Percentiles rank a stretch among this genome's conserved stretches.
Conservation (phyloP, 2,329 filamentous ascomycete genomes). For the Nemania bipapillata region DNA sequence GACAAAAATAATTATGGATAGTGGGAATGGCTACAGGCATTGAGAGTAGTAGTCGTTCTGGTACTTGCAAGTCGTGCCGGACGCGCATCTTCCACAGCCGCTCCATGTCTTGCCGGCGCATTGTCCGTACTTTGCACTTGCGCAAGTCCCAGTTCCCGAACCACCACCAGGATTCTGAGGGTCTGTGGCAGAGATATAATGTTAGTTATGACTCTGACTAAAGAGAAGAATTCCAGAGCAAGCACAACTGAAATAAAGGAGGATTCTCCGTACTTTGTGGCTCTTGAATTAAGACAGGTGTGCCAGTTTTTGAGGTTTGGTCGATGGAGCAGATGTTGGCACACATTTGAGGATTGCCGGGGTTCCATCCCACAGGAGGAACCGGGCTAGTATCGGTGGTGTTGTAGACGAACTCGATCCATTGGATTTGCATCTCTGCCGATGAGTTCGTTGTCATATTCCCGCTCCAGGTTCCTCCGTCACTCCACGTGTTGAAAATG, state of each 20-base stretch:
- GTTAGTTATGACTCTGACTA: conserved; percentile 9
- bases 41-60: conserved; percentile 50
- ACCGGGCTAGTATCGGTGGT: conserved; percentile 44
- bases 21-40: conserved; percentile 38
- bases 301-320: conserved; percentile 52
- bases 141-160: conserved; percentile 33
- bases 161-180: conserved; percentile 26
- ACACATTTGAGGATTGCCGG: conserved; percentile 40
- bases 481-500: conserved; percentile 64
- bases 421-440: conserved; percentile 63
- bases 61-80: conserved; percentile 45
- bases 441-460: conserved; percentile 53
- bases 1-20: neutral
- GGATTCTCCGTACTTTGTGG: conserved; percentile 20
- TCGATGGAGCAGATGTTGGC: conserved; percentile 55
- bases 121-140: conserved; percentile 47
- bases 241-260: neutral
- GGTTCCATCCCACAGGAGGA: conserved; percentile 6
- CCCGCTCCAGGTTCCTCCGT: conserved; percentile 63
- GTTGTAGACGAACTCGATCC: conserved; percentile 63
- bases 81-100: conserved; percentile 44
- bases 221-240: neutral
- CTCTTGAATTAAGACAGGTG: conserved; percentile 49
- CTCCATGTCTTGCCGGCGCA: conserved; percentile 49
- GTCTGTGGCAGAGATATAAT: conserved; percentile 7